phyloP scores from a whole-genome alignment of 495 filamentous ascomycete species.

The Niebla homalea region DNA sequence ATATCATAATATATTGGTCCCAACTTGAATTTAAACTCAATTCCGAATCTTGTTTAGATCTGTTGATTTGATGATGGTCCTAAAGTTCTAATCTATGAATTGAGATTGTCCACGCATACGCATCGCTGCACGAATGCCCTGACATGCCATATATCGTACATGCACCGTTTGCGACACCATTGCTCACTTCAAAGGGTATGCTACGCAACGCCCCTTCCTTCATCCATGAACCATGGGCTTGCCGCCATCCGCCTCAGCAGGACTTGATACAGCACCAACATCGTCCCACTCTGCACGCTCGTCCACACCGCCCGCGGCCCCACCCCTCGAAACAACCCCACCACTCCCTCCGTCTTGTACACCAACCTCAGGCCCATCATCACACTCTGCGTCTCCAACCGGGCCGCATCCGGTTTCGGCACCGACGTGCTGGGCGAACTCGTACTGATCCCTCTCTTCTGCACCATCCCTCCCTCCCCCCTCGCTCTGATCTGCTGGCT shows the following conservation, averaged over 20 bases:
- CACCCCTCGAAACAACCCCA: conserved; percentile 89
- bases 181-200: neutral
- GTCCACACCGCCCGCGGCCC: conserved; percentile 95
- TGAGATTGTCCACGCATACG: too few species aligned
- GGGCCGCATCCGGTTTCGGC: conserved; percentile 55
- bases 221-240: conserved; percentile 21
- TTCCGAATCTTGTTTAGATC: too few species aligned
- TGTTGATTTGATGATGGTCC: too few species aligned
- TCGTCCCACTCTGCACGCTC: conserved; percentile 89
- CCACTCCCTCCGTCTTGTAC: conserved; percentile 75
- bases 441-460: conserved; percentile 57
- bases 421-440: conserved; percentile 71
- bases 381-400: conserved; percentile 77
- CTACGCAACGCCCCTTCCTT: conserved; percentile 4
- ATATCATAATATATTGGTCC: too few species aligned
- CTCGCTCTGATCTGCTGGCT: neutral
- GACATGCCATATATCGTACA: too few species aligned
- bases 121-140: too few species aligned
- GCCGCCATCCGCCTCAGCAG: conserved; percentile 63
- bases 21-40: too few species aligned
- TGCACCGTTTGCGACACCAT: too few species aligned
- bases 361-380: conserved; percentile 73
- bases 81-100: too few species aligned
- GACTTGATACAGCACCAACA: conserved; percentile 91
- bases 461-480: neutral